Evolutionary conservation across 2,329 filamentous ascomycete species (phyloP).

Genomic region (Thelonectria discophora): DNA sequence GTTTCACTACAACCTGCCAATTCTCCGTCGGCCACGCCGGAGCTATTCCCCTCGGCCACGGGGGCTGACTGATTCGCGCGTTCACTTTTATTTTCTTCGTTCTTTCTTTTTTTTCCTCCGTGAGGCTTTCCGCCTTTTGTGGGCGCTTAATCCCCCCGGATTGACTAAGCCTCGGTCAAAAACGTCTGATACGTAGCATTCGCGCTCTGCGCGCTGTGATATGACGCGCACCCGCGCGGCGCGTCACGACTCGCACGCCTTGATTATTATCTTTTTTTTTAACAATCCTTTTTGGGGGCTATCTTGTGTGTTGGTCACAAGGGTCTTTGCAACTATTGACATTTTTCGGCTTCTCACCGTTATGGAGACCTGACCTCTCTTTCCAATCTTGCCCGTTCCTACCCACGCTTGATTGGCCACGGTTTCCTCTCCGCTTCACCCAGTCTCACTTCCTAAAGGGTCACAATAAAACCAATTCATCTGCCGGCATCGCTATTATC

Average conservation of each 20-base stretch:
- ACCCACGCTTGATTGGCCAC: background rate
- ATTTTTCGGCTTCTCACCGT: conserved; percentile 1
- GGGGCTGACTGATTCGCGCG: conserved; percentile 28
- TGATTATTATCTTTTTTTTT: too few relatives aligned
- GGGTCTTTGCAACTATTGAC: background rate
- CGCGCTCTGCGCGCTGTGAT: conserved; percentile 24
- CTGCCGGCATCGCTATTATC: background rate
- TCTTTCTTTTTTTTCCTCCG: too few relatives aligned
- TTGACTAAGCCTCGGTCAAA: background rate
- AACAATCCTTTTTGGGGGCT: too few relatives aligned
- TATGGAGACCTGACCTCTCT: background rate
- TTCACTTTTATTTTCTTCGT: conserved; percentile 19
- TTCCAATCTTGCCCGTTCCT: too few relatives aligned
- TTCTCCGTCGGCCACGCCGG: conserved; percentile 22
- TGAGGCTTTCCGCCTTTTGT: conserved; percentile 2
- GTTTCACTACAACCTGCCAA: too few relatives aligned
- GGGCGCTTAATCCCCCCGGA: conserved; percentile 33
- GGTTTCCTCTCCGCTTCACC: conserved; percentile 5
- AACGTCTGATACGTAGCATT: background rate
- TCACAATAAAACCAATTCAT: background rate
- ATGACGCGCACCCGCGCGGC: conserved; percentile 29
- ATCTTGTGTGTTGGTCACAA: background rate
- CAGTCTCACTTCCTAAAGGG: background rate
- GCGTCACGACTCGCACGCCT: conserved; percentile 2
- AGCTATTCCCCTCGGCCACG: conserved; percentile 30